A percentile compares a stretch with the other conserved stretches of the same genome.
phyloP scores from a whole-genome alignment of 2,329 filamentous ascomycete genomes.

The Neofusicoccum cordaticola region DNA sequence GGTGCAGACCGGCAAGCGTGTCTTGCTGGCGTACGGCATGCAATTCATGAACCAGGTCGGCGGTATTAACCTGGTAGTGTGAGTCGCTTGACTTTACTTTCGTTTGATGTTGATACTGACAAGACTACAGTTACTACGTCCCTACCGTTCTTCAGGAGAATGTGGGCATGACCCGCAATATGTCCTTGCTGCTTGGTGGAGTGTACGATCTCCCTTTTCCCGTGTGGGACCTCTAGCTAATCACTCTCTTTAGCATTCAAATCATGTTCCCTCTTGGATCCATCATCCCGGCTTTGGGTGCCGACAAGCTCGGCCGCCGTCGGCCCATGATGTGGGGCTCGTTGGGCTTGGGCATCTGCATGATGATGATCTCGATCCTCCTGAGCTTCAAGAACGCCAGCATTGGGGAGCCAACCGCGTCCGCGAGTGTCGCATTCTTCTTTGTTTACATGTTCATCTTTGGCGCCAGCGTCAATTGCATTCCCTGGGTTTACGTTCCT shows the following conservation, averaged over 20 bases:
- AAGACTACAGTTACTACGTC: slow-evolving; percentile 1
- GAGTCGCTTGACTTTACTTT: not conserved
- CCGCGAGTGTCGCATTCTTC: slow-evolving; percentile 43
- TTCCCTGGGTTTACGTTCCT: slow-evolving; percentile 52
- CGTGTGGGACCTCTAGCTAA: slow-evolving; percentile 22
- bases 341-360: slow-evolving; percentile 30
- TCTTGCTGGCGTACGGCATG: slow-evolving; percentile 56
- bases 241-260: slow-evolving; percentile 2
- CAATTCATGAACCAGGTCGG: slow-evolving; percentile 64
- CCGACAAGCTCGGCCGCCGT: slow-evolving; percentile 30
- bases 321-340: slow-evolving; percentile 33
- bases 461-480: slow-evolving; percentile 48
- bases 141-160: slow-evolving; percentile 29
- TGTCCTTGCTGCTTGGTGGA: slow-evolving; percentile 48
- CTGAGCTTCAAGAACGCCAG: slow-evolving; percentile 13
- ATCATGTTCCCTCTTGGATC: slow-evolving; percentile 24
- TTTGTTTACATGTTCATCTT: slow-evolving; percentile 57
- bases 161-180: slow-evolving; percentile 44
- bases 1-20: slow-evolving; percentile 55
- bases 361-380: slow-evolving; percentile 28
- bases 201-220: slow-evolving; percentile 27
- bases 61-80: slow-evolving; percentile 29
- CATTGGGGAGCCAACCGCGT: slow-evolving; percentile 35
- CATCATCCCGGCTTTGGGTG: slow-evolving; percentile 27
- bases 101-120: not conserved